phyloP scores from a whole-genome alignment of 768 basidiomycete genomes.

The Russula sp. region DNA sequence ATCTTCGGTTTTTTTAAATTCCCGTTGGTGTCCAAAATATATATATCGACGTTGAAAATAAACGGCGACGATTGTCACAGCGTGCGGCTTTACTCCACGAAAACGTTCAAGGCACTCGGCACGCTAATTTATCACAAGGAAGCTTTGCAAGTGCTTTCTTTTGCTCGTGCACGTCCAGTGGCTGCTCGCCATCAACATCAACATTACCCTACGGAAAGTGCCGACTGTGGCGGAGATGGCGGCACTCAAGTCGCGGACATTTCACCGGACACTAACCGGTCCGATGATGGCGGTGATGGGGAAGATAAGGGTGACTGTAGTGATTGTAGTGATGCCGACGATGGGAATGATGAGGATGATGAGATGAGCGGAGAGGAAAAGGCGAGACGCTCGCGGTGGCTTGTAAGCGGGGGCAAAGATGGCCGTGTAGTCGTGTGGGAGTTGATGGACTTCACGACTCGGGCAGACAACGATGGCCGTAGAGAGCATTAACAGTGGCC shows the following conservation, averaged over 20 bases:
- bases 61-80: slow-evolving; percentile 40
- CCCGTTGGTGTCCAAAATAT: neutral
- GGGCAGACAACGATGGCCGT: too few species aligned
- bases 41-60: neutral
- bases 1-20: neutral
- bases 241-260: neutral
- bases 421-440: slow-evolving; percentile 29
- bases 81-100: slow-evolving; percentile 78
- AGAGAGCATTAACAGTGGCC: neutral
- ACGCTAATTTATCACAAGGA: slow-evolving; percentile 80
- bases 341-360: neutral
- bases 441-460: slow-evolving; percentile 24
- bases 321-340: neutral
- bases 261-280: neutral
- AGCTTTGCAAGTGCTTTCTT: slow-evolving; percentile 70
- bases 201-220: too few species aligned
- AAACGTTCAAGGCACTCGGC: slow-evolving; percentile 77
- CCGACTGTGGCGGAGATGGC: neutral
- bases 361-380: slow-evolving; percentile 26
- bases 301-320: neutral
- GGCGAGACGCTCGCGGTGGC: slow-evolving; percentile 24
- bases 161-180: slow-evolving; percentile 43
- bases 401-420: slow-evolving; percentile 30
- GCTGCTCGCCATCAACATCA: neutral
- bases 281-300: neutral